phyloP scores from a whole-genome alignment of 176 grass and related monocot genomes.

The Elaeis guineensis region DNA sequence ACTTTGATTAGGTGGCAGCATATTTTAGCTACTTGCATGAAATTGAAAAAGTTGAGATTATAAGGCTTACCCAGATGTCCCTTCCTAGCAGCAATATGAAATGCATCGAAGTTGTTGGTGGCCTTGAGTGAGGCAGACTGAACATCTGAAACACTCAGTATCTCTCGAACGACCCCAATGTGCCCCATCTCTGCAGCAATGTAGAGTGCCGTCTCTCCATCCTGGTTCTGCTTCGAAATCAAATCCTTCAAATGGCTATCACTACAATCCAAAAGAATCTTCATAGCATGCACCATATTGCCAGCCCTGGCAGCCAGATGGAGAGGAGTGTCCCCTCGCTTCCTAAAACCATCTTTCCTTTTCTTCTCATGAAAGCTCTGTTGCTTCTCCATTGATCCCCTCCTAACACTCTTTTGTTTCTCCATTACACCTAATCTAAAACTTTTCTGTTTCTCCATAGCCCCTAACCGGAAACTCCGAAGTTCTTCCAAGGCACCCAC shows the following conservation, averaged over 20 bases:
- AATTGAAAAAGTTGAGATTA: no score
- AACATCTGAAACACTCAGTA: constrained; percentile 16
- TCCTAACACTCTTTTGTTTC: constrained; percentile 1
- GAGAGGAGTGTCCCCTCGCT: constrained; percentile 59
- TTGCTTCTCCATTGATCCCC: neutral
- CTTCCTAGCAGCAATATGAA: constrained; percentile 23
- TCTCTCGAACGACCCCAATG: constrained; percentile 7
- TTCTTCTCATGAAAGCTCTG: constrained; percentile 61
- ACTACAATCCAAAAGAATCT: constrained; percentile 12
- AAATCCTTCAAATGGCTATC: constrained; percentile 5
- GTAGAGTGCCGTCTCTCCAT: constrained; percentile 14
- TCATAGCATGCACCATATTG: neutral
- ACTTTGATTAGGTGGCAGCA: no score
- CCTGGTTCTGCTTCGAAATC: constrained; percentile 19
- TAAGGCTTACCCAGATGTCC: constrained; percentile 9
- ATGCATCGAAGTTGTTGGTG: constrained; percentile 15
- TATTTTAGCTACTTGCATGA: no score
- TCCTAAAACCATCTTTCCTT: constrained; percentile 71
- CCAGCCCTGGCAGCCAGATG: constrained; percentile 71
- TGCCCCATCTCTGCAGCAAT: constrained; percentile 18
- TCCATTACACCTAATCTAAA: neutral
- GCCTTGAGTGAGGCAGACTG: constrained; percentile 16
- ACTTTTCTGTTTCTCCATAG: constrained; percentile 16
- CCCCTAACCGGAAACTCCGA: constrained; percentile 46
- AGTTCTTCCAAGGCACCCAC: constrained; percentile 64